Evolutionary conservation across 805 yeast species (phyloP), one percentile per base, ranked within the genome.

Genomic region (Kuraishia molischiana): DNA sequence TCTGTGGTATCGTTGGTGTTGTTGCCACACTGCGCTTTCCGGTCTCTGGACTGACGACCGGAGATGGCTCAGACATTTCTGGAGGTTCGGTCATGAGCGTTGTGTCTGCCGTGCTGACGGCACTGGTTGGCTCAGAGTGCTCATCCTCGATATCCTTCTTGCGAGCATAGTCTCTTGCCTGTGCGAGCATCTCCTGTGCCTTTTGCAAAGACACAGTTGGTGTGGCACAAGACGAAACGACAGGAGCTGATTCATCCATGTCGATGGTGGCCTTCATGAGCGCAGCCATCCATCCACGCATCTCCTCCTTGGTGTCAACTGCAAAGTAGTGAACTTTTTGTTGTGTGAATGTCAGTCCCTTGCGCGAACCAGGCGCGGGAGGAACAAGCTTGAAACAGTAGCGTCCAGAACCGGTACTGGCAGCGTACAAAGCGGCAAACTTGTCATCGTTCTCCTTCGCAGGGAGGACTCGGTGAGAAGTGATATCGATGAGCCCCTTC

Each of bases 321-420:
- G 97, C 97, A 69, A 92, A 92, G 58, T 82, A 92, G 52, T 92
- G 98, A 5, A 87, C 84, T 47, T 87, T 85, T 21, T 95, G 98
- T 45, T 89, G 95, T 0, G 99, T 92, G 57, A 92, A 92, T 0
- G 95, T 89, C 40, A 92, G 73, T 0, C 97, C 97, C 61, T 89
- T 90, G 46, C 81, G 79, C 38, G 90, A 85, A 0, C 99, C 99
- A 0, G 97, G 97, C 2, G 95, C 95, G 0, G 99, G 99, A 8
- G 99, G 99, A 3, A 89, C 76, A 10, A 92, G 57, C 58, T 89
- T 89, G 66, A 92, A 90, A 51, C 95, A 86, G 54, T 77, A 85
- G 30, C 95, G 70, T n/a, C 97, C 97, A 32, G 84, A 80, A 6
- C 97, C 96, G 3, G 95, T 82, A 24, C 90, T 79, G 0, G 96